These are phyloP conservation scores for Aspergillus proliferans DNA, from an alignment of 2,329 filamentous ascomycete species.

Conservation along the genomic window DNA sequence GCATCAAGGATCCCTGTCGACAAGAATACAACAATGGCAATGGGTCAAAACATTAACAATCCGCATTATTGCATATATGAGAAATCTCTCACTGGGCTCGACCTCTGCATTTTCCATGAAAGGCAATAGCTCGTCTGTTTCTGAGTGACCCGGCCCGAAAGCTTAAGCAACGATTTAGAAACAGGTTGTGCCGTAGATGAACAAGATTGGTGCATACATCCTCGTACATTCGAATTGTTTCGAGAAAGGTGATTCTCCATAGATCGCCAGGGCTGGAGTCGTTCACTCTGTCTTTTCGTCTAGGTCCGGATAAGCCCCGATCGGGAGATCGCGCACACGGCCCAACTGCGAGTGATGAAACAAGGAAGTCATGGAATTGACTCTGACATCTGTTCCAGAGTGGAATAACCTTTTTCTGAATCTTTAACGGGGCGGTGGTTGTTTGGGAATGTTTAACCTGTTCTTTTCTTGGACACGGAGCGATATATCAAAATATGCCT, in stretches of 20 bases:
- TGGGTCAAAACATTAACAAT: neutral
- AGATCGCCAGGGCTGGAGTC: neutral
- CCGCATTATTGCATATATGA: neutral
- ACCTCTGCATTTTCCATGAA: neutral
- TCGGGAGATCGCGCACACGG: neutral
- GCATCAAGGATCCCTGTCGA: neutral
- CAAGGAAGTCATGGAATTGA: conserved; percentile 1
- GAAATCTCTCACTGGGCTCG: neutral
- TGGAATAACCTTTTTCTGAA: conserved; percentile 1
- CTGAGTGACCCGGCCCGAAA: neutral
- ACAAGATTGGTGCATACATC: neutral
- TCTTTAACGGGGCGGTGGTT: neutral
- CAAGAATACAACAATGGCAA: neutral
- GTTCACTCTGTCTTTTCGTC: neutral
- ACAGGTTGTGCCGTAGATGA: neutral
- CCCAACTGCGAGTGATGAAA: conserved; percentile 7
- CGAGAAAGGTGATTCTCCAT: neutral
- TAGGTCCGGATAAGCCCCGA: neutral
- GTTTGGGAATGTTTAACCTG: neutral
- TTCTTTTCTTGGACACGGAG: neutral
- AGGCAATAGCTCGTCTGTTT: neutral
- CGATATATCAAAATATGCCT: conserved; percentile 1
- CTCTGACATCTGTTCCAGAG: conserved; percentile 2
- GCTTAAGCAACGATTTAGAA: neutral
- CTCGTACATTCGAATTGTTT: neutral